A percentile compares a stretch with the other conserved stretches of the same genome.
phyloP scores from a whole-genome alignment of 2,329 filamentous ascomycete genomes.

The Fusarium buxicola region DNA sequence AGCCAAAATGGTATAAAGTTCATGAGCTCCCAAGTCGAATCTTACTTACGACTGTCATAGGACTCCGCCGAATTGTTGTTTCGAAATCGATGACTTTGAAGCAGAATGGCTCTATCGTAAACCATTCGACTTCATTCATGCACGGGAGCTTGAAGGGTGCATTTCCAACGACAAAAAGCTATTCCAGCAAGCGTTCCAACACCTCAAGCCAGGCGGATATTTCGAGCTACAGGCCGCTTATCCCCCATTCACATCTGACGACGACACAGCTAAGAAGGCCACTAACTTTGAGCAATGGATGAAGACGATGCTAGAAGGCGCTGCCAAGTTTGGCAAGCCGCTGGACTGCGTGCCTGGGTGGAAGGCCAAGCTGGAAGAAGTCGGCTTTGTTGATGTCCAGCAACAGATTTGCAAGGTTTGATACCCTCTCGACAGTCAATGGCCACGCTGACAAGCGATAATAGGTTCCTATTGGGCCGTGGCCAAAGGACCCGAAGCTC shows the following conservation, averaged over 20 bases:
- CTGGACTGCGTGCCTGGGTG: neutral
- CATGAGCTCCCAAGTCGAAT: neutral
- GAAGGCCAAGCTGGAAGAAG: constrained; percentile 4
- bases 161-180: constrained; percentile 8
- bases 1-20: constrained; percentile 18
- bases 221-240: constrained; percentile 8
- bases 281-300: neutral
- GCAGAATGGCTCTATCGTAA: constrained; percentile 16
- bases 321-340: constrained; percentile 5
- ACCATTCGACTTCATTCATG: constrained; percentile 22
- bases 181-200: constrained; percentile 4
- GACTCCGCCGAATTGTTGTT: constrained; percentile 16
- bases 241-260: constrained; percentile 9
- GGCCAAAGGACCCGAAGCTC: constrained; percentile 15
- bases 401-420: constrained; percentile 7
- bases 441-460: neutral
- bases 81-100: constrained; percentile 22
- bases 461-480: constrained; percentile 17
- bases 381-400: neutral
- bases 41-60: neutral
- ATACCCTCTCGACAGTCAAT: too few species aligned
- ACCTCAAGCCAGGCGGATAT: constrained; percentile 8
- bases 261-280: constrained; percentile 2
- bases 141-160: constrained; percentile 17
- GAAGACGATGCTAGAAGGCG: neutral